Base-by-base conservation (phyloP, 768 basidiomycete species). In the Piloderma croceum region DNA sequence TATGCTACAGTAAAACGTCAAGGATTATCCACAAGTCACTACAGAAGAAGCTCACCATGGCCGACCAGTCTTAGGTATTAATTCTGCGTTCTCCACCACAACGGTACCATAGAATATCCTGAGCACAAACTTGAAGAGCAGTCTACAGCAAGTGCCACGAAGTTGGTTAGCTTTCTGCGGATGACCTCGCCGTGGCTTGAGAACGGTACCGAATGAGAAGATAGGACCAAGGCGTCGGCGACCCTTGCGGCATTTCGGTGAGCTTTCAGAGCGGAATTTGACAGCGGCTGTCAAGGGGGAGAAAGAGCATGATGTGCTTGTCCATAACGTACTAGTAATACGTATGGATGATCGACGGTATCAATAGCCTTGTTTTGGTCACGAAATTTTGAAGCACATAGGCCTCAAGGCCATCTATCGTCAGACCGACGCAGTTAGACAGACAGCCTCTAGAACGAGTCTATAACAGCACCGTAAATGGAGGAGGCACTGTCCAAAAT, bases 41-140 rank as follows among this genome's bases (percentile, higher is more conserved):
- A n/a, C n/a, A n/a, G n/a, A n/a, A n/a, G n/a, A n/a, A 44, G 39
- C 67, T 49, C 48, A 86, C 89, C 84, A 88, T 50, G 90, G 85
- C 39, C 68, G 63, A 3, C 90, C 90, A 9, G 73, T 80, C 51
- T 68, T 60, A 17, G 89, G 87, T 37, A 93, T 77, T 37, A 77
- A 62, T 34, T 88, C 65, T 3, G 68, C 67, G 54, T 86, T 85
- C 59, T 93, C 88, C 12, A 93, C 73, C 19, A 92, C 85, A 41
- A 93, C 90, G 7, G 82, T 77, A 2, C 87, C 87, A 59, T 93
- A 93, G 64, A 93, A 93, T 46, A 91, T 86, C 57, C 87, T 87
- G 53, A 93, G 78, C 3, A 90, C 88, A 49, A 91, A 82, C 49
- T 75, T 76, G 58, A 88, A 90, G 21, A 89, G 66, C 13, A 79